Evolutionary conservation across 441 rosid species (phyloP), one percentile per base, ranked within the genome.

Genomic region (Bocquillonia castaneifolia): DNA sequence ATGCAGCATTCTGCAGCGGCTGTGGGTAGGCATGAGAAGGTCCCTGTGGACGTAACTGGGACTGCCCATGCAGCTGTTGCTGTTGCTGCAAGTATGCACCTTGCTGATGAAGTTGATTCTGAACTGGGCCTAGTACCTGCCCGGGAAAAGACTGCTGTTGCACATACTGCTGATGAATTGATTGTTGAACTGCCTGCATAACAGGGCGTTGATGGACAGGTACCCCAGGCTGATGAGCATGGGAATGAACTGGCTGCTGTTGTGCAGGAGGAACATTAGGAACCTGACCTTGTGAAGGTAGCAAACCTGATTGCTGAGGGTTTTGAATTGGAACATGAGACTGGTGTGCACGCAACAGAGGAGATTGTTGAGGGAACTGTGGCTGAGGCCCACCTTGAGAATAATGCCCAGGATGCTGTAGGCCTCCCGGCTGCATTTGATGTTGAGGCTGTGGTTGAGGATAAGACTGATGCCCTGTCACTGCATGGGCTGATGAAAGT

Each of bases 391-490:
- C 87, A 54, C 69, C 75, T 58, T 77, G 89, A 56, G 81, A 68
- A 29, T 75, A 68, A 20, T 42, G 79, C 63, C 67, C 45, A 9
- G 77, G 77, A 65, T 77, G 82, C 65, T 80, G 87, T 53, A 76
- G 76, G 63, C 75, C 76, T 45, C 82, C 86, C 26, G 48, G 25
- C 66, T 70, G 85, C 70, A 76, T 70, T 76, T 74, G 86, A 47
- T 77, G 86, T 31, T 64, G 79, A 66, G 79, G 54, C 73, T 84
- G 89, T 10, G 74, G 69, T 63, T 79, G 93, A 36, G 81, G 77
- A 76, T 83, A 84, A 26, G 86, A 83, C n/a, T 80, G 88, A 78
- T 82, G 83, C 53, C 86, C 85, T 6, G 84, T 79, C 72, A 86
- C 86, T 32, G 90, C 73, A 67, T 81, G 72, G 44, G 68, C 76